Conservation (phyloP, 2,329 filamentous ascomycete genomes). For the Alternaria novae-zelandiae region DNA sequence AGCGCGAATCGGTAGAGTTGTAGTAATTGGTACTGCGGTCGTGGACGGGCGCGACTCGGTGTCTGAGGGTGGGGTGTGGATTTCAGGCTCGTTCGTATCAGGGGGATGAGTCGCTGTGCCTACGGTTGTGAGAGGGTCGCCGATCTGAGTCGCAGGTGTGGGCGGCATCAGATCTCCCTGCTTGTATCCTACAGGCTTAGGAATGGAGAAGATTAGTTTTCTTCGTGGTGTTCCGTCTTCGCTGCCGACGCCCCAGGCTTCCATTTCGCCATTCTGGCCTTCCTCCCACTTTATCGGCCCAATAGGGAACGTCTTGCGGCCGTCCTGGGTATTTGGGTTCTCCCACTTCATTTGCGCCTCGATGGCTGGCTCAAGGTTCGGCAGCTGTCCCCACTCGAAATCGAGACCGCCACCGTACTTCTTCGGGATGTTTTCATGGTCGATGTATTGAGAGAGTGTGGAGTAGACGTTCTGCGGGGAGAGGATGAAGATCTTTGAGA, state of each 20-base stretch:
- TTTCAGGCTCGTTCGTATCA: constrained; percentile 25
- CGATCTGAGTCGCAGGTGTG: constrained; percentile 34
- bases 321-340: constrained; percentile 36
- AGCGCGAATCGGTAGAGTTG: constrained; percentile 37
- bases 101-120: constrained; percentile 48
- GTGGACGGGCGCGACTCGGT: constrained; percentile 22
- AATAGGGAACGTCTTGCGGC: constrained; percentile 52
- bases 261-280: constrained; percentile 50
- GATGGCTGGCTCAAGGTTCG: constrained; percentile 68
- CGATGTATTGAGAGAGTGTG: constrained; percentile 82
- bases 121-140: constrained; percentile 38
- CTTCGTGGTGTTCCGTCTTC: constrained; percentile 51
- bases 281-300: constrained; percentile 57
- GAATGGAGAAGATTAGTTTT: constrained; percentile 49
- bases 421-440: constrained; percentile 82
- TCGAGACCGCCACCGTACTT: constrained; percentile 88
- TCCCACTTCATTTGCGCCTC: constrained; percentile 53
- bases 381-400: constrained; percentile 78
- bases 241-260: constrained; percentile 54
- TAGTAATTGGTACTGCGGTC: constrained; percentile 15
- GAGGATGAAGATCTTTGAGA: constrained; percentile 93
- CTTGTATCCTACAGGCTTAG: constrained; percentile 37
- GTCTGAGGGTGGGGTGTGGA: constrained; percentile 32
- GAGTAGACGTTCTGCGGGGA: constrained; percentile 73
- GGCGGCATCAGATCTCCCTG: constrained; percentile 29